Percentiles rank a stretch among this genome's conserved stretches.
Evolutionary conservation across 2,329 filamentous ascomycete genomes (phyloP).

Genomic region (Zymoseptoria ardabiliae): DNA sequence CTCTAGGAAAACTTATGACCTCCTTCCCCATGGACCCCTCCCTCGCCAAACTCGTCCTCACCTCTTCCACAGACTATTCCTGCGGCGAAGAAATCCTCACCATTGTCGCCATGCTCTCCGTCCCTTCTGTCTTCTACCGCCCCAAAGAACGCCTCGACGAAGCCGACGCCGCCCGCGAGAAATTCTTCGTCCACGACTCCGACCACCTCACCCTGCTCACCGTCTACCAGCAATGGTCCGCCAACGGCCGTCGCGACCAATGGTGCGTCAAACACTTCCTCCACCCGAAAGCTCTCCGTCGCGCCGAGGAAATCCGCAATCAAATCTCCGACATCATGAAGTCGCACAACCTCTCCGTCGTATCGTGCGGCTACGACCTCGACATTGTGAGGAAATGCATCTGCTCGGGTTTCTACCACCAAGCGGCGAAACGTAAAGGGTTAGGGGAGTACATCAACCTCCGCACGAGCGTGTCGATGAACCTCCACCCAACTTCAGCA

Average conservation of each 20-base stretch:
- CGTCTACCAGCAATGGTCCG: constrained; percentile 91
- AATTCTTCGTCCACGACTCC: constrained; percentile 97
- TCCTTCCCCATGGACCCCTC: constrained; percentile 98
- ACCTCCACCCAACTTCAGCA: constrained; percentile 87
- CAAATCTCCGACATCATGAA: constrained; percentile 87
- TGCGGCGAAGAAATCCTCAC: constrained; percentile 98
- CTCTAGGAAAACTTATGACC: constrained; percentile 86
- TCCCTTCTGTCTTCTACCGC: constrained; percentile 93
- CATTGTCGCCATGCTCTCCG: constrained; percentile 95
- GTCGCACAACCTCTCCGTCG: constrained; percentile 80
- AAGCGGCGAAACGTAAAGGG: constrained; percentile 91
- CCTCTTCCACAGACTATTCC: constrained; percentile 63
- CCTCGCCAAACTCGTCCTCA: constrained; percentile 89
- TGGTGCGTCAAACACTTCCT: constrained; percentile 94
- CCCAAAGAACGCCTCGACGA: constrained; percentile 96
- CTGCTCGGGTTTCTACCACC: constrained; percentile 96
- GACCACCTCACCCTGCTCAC: constrained; percentile 94
- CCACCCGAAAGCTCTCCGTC: constrained; percentile 85
- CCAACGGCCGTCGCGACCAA: constrained; percentile 78
- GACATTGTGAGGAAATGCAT: constrained; percentile 93
- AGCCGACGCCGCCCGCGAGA: constrained; percentile 88
- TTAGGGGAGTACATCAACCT: constrained; percentile 97
- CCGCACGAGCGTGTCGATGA: constrained; percentile 85
- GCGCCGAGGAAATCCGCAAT: constrained; percentile 88
- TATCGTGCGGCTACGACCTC: constrained; percentile 92